A percentile compares a stretch with the other conserved stretches of the same genome.
Conservation (phyloP, 1,284 basidiomycete species). For the Ganoderma sinense region DNA sequence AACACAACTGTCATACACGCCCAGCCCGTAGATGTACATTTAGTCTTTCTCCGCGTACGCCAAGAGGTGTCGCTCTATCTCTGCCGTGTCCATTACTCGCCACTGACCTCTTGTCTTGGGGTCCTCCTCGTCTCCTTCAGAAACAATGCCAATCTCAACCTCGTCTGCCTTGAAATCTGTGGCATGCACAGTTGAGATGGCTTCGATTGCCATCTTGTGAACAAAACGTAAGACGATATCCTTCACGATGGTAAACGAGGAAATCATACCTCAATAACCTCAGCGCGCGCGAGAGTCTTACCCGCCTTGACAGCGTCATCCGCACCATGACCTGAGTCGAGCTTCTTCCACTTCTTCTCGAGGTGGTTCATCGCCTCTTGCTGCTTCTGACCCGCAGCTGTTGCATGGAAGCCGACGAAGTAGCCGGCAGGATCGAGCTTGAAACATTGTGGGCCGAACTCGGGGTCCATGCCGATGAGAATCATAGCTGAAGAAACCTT, state of each 20-base stretch:
- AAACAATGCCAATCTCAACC: conserved; percentile 88
- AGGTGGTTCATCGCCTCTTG: conserved; percentile 99
- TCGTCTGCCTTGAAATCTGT: conserved; percentile 95
- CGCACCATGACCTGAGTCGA: conserved; percentile 78
- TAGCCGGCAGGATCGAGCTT: conserved; percentile 99
- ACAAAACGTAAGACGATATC: no score
- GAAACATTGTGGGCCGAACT: conserved; percentile 94
- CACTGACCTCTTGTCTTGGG: conserved; percentile 76
- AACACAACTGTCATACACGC: background rate
- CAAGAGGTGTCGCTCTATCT: conserved; percentile 87
- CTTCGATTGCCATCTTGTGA: conserved; percentile 90
- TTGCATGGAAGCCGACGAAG: conserved; percentile 98
- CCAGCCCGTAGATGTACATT: conserved; percentile 33
- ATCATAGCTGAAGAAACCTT: conserved; percentile 88
- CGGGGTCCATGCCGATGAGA: conserved; percentile 91
- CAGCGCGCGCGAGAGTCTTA: conserved; percentile 66
- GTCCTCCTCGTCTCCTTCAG: conserved; percentile 72
- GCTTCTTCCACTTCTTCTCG: conserved; percentile 99
- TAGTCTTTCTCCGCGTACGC: conserved; percentile 95
- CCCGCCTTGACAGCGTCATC: conserved; percentile 78
- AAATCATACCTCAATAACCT: conserved; percentile 83
- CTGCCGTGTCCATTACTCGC: conserved; percentile 85
- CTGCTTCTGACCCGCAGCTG: conserved; percentile 96
- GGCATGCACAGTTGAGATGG: conserved; percentile 91
- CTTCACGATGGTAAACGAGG: background rate